Percentiles rank a stretch among this genome's conserved stretches.
Conservation (phyloP, 2,329 filamentous ascomycete genomes). For the Dothideomycetidae sp. region DNA sequence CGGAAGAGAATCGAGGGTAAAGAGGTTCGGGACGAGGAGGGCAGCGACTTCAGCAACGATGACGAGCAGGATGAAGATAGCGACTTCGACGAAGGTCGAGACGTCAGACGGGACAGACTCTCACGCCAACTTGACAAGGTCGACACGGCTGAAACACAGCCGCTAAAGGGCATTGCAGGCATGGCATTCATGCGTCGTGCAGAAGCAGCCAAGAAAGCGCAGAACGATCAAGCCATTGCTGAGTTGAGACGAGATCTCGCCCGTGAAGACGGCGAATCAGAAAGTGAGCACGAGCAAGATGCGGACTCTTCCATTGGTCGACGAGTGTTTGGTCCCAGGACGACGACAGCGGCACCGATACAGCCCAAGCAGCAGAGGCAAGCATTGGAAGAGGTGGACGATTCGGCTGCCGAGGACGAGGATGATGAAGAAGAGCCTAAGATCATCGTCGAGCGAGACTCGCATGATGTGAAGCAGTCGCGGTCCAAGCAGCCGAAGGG, state of each 20-base stretch:
- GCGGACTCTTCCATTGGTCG: conserved; percentile 53
- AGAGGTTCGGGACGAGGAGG: conserved; percentile 34
- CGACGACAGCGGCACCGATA: conserved; percentile 20
- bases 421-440: conserved; percentile 20
- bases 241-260: conserved; percentile 52
- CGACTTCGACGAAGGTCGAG: conserved; percentile 35
- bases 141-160: conserved; percentile 22
- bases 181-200: conserved; percentile 95
- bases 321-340: conserved; percentile 48
- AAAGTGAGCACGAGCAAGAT: conserved; percentile 28
- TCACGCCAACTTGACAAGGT: conserved; percentile 29
- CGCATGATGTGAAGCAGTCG: conserved; percentile 11
- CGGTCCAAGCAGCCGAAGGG: conserved; percentile 11
- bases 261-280: conserved; percentile 42
- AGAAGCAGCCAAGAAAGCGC: conserved; percentile 60
- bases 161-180: conserved; percentile 50
- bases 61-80: conserved; percentile 53
- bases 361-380: conserved; percentile 22
- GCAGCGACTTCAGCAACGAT: conserved; percentile 28
- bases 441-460: conserved; percentile 23
- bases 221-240: conserved; percentile 58
- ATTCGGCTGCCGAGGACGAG: conserved; percentile 28
- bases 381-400: conserved; percentile 48
- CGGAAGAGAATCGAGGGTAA: conserved; percentile 66
- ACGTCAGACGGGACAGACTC: conserved; percentile 9